Evolutionary conservation across 805 yeast genomes (phyloP).

Genomic region (Yamadazyma sp.): DNA sequence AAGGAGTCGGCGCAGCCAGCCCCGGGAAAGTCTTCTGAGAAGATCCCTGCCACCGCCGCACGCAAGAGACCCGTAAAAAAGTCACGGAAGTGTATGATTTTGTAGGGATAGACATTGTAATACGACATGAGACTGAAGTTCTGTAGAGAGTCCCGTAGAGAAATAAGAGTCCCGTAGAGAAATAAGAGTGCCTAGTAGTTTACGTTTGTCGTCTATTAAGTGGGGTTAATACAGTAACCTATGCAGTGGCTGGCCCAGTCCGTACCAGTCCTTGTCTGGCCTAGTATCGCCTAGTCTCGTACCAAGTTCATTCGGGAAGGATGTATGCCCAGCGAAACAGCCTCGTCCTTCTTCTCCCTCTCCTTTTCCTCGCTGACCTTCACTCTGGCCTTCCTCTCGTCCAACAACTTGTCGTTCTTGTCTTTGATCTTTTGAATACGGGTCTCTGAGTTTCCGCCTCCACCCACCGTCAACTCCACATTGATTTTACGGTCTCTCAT

Average conservation of each 20-base stretch:
- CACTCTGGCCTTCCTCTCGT: conserved; percentile 64
- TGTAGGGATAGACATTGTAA: conserved; percentile 21
- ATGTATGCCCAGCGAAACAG: conserved; percentile 42
- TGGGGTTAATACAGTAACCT: no score
- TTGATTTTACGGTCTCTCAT: conserved; percentile 77
- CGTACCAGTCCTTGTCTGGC: no score
- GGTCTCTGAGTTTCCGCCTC: conserved; percentile 85
- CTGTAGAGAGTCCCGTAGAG: no score
- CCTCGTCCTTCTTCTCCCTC: conserved; percentile 8
- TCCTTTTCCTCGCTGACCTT: conserved; percentile 21
- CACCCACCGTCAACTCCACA: conserved; percentile 96
- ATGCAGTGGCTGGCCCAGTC: no score
- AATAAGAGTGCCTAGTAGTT: no score
- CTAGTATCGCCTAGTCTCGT: conserved; percentile 12
- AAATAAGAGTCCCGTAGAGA: no score
- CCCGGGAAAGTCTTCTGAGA: conserved; percentile 8
- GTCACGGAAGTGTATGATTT: conserved; percentile 41
- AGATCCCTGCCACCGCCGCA: conserved; percentile 9
- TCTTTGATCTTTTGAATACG: conserved; percentile 67
- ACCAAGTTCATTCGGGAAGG: conserved; percentile 65
- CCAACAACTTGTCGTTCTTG: conserved; percentile 74
- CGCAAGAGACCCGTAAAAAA: conserved; percentile 31
- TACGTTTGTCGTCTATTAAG: no score
- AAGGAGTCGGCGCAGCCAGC: conserved; percentile 15
- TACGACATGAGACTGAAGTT: no score